Percentiles rank a stretch among this genome's conserved stretches.
Conservation (phyloP, 352 stramenopile species). For the Pythium periplocum region DNA sequence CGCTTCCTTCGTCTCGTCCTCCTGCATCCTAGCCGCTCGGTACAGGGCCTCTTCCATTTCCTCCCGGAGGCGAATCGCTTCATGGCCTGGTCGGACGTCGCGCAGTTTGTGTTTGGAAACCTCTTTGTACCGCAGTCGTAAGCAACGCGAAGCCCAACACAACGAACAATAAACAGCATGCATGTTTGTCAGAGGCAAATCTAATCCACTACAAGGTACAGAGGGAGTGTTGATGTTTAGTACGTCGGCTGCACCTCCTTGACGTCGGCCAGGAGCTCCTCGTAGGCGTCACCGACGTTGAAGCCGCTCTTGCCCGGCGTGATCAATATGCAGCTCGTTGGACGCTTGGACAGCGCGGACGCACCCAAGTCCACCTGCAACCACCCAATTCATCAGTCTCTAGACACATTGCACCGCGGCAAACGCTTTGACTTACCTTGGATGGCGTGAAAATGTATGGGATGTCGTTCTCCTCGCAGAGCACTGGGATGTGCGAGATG, state of each 20-base stretch:
- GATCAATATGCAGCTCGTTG: conserved; percentile 98
- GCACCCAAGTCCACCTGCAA: conserved; percentile 89
- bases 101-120: conserved; percentile 53
- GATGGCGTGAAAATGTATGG: conserved; percentile 98
- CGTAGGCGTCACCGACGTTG: conserved; percentile 84
- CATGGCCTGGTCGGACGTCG: conserved; percentile 57
- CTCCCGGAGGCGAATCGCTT: conserved; percentile 36
- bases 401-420: background rate
- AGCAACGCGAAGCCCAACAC: background rate
- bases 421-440: conserved; percentile 60
- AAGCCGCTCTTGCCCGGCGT: conserved; percentile 91
- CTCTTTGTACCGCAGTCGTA: conserved; percentile 26
- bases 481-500: conserved; percentile 98
- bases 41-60: conserved; percentile 68
- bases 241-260: conserved; percentile 86
- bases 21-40: conserved; percentile 68
- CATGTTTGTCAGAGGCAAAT: too few species aligned
- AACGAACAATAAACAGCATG: conserved; percentile 2
- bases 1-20: conserved; percentile 73
- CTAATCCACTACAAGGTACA: too few species aligned
- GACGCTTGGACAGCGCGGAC: conserved; percentile 96
- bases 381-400: background rate
- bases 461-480: conserved; percentile 98
- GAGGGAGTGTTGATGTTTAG: conserved; percentile 36
- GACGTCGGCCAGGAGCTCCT: conserved; percentile 86